Evolutionary conservation across 768 basidiomycete species (phyloP).

Genomic region (Coprinellus micaceus): DNA sequence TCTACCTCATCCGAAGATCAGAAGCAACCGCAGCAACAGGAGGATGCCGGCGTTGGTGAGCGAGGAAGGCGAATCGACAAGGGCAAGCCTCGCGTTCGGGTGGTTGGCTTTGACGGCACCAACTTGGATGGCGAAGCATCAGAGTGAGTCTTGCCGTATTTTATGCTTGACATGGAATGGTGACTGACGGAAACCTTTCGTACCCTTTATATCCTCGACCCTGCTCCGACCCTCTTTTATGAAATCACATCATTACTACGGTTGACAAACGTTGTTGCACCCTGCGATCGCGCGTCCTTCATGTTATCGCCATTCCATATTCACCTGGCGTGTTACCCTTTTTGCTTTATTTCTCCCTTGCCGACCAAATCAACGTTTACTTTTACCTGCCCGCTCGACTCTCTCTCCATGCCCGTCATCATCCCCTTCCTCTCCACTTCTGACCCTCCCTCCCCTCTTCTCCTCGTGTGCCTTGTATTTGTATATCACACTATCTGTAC

Average conservation of each 20-base stretch:
- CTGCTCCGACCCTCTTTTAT: conserved; percentile 2
- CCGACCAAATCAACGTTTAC: conserved; percentile 9
- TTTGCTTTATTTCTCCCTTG: not conserved
- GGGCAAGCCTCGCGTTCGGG: conserved; percentile 72
- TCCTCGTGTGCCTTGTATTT: conserved; percentile 7
- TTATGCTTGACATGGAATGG: not conserved
- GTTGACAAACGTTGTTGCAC: not conserved
- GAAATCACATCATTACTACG: conserved; percentile 4
- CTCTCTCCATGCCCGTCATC: conserved; percentile 1
- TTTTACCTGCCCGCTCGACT: conserved; percentile 5
- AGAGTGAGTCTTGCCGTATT: conserved; percentile 50
- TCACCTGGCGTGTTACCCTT: not conserved
- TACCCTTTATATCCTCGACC: conserved; percentile 2
- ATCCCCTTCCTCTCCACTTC: conserved; percentile 1
- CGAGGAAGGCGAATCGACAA: conserved; percentile 77
- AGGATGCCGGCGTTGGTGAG: conserved; percentile 35
- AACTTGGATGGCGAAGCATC: conserved; percentile 73
- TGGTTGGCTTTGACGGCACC: conserved; percentile 77
- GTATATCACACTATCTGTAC: conserved; percentile 18
- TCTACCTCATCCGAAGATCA: conserved; percentile 17
- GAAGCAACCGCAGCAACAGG: conserved; percentile 17
- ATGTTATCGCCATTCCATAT: not conserved
- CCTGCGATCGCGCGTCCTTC: conserved; percentile 1
- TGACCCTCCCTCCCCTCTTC: conserved; percentile 1
- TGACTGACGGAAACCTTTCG: not conserved